Evolutionary conservation across 306 rosid genomes (phyloP), one percentile per base, ranked within the genome.

Genomic region (Pueraria montana): DNA sequence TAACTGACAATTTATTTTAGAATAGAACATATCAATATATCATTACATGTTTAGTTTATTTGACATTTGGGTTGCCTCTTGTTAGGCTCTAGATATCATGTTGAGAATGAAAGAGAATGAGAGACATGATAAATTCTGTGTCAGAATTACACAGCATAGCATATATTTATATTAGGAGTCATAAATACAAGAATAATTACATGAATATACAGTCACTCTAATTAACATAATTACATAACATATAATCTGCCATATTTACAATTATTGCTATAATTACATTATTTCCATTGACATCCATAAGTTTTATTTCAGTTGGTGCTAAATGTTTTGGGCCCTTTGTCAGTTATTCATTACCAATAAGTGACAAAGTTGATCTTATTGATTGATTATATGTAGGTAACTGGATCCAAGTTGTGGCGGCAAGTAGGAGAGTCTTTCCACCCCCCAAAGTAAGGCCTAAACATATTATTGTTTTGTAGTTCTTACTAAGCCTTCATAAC

Each of bases 401-500:
- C 97, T 72, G 72, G 89, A 64, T 87, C 92, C 56, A 94, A 94
- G 87, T 83, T 94, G 76, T 91, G 98, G 98, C 93, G 98, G 81
- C 97, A 90, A 94, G 94, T 94, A 45, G 98, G 97, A 87, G 98
- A 94, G 88, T 92, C 97, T 56, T 94, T 94, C 91, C 89, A 91
- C 77, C 98, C 98, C 79, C 98, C 97, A 24, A 91, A 91, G 96
- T 93, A 90, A 91, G 94, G 43, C 83, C 36, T 34, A 20, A 8
- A 64, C 16, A 48, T 61, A 13, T n/a, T 13, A 27, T 68, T 84
- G 48, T 36, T 75, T 45, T 21, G 74, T 81, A 66, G 64, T 77
- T 52, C 24, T 77, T 78, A 32, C 59, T 72, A 72, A 76, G 48
- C 74, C 11, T 43, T 75, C 80, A 59, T 76, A 74, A 46, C 43